Percentiles rank a stretch among this genome's conserved stretches.
Evolutionary conservation across 2,329 filamentous ascomycete species (phyloP).

Genomic region (Magnaporthales sp.): DNA sequence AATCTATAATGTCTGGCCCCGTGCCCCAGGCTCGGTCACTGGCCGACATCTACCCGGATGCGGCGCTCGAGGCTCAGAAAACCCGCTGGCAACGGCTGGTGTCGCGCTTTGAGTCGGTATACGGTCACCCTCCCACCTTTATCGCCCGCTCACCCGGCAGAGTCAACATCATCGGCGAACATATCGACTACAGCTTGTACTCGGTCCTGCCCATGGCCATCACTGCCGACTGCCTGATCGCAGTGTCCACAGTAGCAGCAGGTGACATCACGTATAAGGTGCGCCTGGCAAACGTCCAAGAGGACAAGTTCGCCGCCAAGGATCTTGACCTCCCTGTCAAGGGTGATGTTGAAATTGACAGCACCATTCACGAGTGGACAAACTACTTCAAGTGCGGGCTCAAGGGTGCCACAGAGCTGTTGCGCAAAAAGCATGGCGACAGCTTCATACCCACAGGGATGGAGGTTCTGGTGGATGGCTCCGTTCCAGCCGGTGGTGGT

Average conservation of each 20-base stretch:
- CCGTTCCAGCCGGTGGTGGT: constrained; percentile 84
- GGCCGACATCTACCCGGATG: constrained; percentile 73
- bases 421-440: constrained; percentile 57
- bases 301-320: constrained; percentile 63
- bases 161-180: constrained; percentile 98
- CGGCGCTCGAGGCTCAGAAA: constrained; percentile 58
- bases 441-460: constrained; percentile 65
- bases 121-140: constrained; percentile 66
- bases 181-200: constrained; percentile 98
- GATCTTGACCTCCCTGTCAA: constrained; percentile 62
- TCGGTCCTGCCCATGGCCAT: constrained; percentile 94
- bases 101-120: constrained; percentile 59
- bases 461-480: constrained; percentile 84
- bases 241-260: constrained; percentile 52
- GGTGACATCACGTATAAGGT: constrained; percentile 52
- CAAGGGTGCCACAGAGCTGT: constrained; percentile 67
- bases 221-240: constrained; percentile 81
- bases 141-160: constrained; percentile 85
- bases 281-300: constrained; percentile 71
- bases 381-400: constrained; percentile 98
- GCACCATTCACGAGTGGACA: constrained; percentile 82
- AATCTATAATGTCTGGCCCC: constrained; percentile 36
- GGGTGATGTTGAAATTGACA: constrained; percentile 63
- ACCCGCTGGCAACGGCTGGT: constrained; percentile 70
- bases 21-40: constrained; percentile 72